A percentile compares a stretch with the other conserved stretches of the same genome.
These are phyloP conservation scores for Gossypium gossypioides DNA, from an alignment of 441 rosid genomes.

Conservation along the genomic window DNA sequence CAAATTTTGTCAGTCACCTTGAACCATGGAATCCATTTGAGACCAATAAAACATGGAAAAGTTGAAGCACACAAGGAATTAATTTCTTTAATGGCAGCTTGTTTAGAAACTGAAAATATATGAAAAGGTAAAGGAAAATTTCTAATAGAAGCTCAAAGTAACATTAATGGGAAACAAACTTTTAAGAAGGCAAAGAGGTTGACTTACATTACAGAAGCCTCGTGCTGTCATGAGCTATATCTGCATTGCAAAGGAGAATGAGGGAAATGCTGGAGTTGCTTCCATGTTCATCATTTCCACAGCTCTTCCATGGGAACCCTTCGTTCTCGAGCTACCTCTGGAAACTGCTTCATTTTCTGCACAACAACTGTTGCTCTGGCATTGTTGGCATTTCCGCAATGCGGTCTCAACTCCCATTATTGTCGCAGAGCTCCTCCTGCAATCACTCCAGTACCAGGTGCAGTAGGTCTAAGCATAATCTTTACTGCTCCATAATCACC, in stretches of 20 bases:
- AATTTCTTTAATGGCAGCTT: background rate
- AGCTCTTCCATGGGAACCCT: slow-evolving; percentile 90
- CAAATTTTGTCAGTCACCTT: no score
- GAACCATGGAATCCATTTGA: no score
- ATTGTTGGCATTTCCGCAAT: slow-evolving; percentile 69
- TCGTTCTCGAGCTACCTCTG: slow-evolving; percentile 74
- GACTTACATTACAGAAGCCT: slow-evolving; percentile 14
- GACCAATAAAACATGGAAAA: no score
- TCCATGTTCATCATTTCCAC: slow-evolving; percentile 45
- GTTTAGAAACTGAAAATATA: background rate
- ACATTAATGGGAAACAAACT: background rate
- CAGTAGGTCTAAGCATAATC: slow-evolving; percentile 95
- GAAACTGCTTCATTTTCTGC: slow-evolving; percentile 67
- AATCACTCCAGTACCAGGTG: slow-evolving; percentile 91
- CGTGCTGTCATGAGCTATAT: slow-evolving; percentile 7
- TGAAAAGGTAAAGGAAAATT: background rate
- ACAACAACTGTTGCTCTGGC: slow-evolving; percentile 83
- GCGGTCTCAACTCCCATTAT: slow-evolving; percentile 93
- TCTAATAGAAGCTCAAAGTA: background rate
- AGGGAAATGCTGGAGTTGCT: background rate
- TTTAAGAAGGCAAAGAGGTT: background rate
- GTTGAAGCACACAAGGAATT: background rate
- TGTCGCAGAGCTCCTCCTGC: slow-evolving; percentile 89
- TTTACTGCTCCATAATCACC: slow-evolving; percentile 80
- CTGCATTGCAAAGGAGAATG: background rate